These are phyloP conservation scores for Podaxis pistillaris DNA, from an alignment of 768 basidiomycete species.

Conservation along the genomic window DNA sequence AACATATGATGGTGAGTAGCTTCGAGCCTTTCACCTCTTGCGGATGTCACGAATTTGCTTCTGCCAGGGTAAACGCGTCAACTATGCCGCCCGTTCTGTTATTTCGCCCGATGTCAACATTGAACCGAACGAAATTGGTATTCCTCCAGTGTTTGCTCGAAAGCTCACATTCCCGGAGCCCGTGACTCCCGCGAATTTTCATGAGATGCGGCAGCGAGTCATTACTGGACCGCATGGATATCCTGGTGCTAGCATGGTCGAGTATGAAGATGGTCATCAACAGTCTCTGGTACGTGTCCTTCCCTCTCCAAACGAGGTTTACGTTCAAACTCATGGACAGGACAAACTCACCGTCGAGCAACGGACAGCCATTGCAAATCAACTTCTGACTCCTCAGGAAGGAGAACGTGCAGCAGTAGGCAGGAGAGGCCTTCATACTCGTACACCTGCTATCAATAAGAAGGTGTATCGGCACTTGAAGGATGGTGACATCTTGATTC, in stretches of 20 bases:
- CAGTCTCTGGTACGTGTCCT: constrained; percentile 65
- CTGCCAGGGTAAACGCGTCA: constrained; percentile 93
- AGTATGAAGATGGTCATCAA: constrained; percentile 91
- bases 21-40: background rate
- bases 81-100: constrained; percentile 99
- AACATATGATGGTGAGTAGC: constrained; percentile 93
- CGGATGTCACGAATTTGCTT: background rate
- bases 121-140: constrained; percentile 97
- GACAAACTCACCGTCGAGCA: constrained; percentile 86
- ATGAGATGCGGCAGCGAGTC: constrained; percentile 83
- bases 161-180: constrained; percentile 98
- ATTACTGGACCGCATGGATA: constrained; percentile 86
- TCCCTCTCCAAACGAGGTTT: background rate
- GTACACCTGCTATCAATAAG: constrained; percentile 84
- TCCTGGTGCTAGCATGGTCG: constrained; percentile 93
- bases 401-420: constrained; percentile 50
- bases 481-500: constrained; percentile 92
- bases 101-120: constrained; percentile 99
- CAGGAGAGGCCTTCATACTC: constrained; percentile 64
- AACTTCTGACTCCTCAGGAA: constrained; percentile 88
- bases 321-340: constrained; percentile 34
- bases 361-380: constrained; percentile 93
- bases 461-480: constrained; percentile 95
- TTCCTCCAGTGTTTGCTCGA: constrained; percentile 95
- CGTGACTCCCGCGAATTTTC: constrained; percentile 88